phyloP scores from a whole-genome alignment of 2,329 filamentous ascomycete genomes.

The Neobulgaria alba region DNA sequence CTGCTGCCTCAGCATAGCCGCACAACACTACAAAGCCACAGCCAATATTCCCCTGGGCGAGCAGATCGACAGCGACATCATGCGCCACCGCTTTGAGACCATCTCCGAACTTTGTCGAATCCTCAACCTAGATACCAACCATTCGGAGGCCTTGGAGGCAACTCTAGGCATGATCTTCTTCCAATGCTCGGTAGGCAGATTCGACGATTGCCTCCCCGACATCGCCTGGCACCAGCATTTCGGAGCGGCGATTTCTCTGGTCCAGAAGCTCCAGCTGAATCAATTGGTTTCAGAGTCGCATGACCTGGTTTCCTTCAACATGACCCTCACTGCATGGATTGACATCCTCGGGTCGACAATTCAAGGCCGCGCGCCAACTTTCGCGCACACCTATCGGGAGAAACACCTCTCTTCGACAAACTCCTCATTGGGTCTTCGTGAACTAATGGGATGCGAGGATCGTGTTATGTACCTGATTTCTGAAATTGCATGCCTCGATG shows the following conservation, averaged over 20 bases:
- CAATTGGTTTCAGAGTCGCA: conserved; percentile 52
- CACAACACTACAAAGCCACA: conserved; percentile 82
- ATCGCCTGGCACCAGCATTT: conserved; percentile 98
- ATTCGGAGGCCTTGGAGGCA: conserved; percentile 83
- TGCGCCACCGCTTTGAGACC: conserved; percentile 83
- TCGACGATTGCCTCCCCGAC: conserved; percentile 76
- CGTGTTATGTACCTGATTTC: conserved; percentile 96
- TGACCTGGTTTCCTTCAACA: conserved; percentile 62
- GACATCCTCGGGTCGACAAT: conserved; percentile 95
- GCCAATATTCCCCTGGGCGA: conserved; percentile 56
- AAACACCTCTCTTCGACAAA: conserved; percentile 69
- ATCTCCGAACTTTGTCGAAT: conserved; percentile 80
- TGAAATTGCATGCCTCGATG: conserved; percentile 92
- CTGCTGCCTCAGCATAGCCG: conserved; percentile 89
- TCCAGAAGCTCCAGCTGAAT: conserved; percentile 76
- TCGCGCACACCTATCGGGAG: conserved; percentile 91
- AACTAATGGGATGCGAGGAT: conserved; percentile 97
- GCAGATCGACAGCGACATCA: conserved; percentile 81
- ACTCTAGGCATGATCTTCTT: conserved; percentile 95
- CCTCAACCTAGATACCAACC: conserved; percentile 70
- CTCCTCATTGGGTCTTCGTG: conserved; percentile 63
- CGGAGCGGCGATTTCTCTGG: conserved; percentile 77
- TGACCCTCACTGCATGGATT: conserved; percentile 91
- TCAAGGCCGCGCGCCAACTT: conserved; percentile 74
- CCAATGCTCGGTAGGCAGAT: conserved; percentile 81